Conservation (phyloP, 306 rosid genomes). For the Cucurbita maxima region DNA sequence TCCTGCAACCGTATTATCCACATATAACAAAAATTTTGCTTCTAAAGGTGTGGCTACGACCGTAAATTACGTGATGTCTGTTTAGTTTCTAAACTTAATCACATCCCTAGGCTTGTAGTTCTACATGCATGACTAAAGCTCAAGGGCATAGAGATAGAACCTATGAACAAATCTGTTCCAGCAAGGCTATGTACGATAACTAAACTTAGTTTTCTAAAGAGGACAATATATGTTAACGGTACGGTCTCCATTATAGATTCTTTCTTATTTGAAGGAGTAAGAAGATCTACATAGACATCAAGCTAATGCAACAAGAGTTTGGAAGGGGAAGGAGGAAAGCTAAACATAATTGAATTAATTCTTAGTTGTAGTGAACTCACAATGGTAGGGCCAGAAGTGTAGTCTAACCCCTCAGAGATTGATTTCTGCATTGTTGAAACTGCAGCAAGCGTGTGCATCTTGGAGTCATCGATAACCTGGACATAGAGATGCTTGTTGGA, state of each 20-base stretch:
- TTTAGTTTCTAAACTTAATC: neutral
- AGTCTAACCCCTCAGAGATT: constrained; percentile 55
- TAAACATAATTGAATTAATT: neutral
- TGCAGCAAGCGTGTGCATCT: constrained; percentile 86
- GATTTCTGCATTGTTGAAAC: constrained; percentile 85
- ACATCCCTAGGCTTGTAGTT: neutral
- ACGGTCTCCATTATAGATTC: neutral
- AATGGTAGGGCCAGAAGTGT: constrained; percentile 63
- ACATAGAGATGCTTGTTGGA: constrained; percentile 86
- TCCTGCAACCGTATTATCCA: constrained; percentile 29
- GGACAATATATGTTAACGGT: neutral
- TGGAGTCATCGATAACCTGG: constrained; percentile 92
- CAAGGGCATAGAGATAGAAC: neutral
- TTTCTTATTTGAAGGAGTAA: neutral
- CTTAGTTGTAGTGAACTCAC: constrained; percentile 33
- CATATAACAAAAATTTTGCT: neutral
- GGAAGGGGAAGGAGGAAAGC: neutral
- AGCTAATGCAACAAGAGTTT: neutral
- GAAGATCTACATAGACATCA: neutral
- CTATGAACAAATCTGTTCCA: neutral
- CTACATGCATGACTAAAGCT: neutral
- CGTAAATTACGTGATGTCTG: neutral
- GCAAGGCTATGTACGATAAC: neutral
- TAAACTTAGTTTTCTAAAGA: neutral
- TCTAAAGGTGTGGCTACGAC: neutral